Evolutionary conservation across 139 green algal species (phyloP), one percentile per base, ranked within the genome.

Genomic region (Chlorella sp.): DNA sequence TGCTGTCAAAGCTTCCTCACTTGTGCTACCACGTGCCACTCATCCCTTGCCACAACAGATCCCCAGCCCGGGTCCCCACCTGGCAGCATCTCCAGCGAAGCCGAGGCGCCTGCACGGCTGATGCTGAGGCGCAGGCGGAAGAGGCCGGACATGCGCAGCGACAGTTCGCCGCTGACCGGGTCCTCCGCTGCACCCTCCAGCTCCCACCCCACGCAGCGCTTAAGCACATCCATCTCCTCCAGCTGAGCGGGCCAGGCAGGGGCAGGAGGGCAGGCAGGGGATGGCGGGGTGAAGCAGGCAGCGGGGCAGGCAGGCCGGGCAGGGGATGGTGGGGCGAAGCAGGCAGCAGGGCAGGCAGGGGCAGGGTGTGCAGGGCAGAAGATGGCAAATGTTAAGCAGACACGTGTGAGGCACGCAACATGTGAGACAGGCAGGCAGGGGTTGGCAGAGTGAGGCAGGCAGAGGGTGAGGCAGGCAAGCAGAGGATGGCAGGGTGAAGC

Each of bases 111-210:
- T 24, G 53, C 81, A 16, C 68, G 34, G 77, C 68, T 80, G 78
- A 90, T 53, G 36, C 19, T 32, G 36, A 92, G 85, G 40, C 69
- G 78, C 89, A 92, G 34, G 34, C 85, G 85, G 85, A 92, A 92
- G 36, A 90, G 78, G 66, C 75, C 57, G 12, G 40, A 85, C 66
- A 90, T 28, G 75, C 89, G 89, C 85, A 92, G 68, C 21, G 32
- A 42, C 77, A 85, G 34, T 48, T 90, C 69, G 61, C 53, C 66
- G 48, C 40, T 81, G 36, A 64, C 42, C 2, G 42, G 48, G 42
- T 82, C 78, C 42, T 71, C 40, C 28, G n/a, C 24, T 28, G 73
- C 77, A 9, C 14, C 16, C 85, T 92, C 89, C 66, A 90, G 78
- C 89, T 86, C 85, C 89, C 89, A 92, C 18, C 89, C 89, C 61